These are phyloP conservation scores for Tylopilus felleus DNA, from an alignment of 768 basidiomycete genomes.

Conservation along the genomic window DNA sequence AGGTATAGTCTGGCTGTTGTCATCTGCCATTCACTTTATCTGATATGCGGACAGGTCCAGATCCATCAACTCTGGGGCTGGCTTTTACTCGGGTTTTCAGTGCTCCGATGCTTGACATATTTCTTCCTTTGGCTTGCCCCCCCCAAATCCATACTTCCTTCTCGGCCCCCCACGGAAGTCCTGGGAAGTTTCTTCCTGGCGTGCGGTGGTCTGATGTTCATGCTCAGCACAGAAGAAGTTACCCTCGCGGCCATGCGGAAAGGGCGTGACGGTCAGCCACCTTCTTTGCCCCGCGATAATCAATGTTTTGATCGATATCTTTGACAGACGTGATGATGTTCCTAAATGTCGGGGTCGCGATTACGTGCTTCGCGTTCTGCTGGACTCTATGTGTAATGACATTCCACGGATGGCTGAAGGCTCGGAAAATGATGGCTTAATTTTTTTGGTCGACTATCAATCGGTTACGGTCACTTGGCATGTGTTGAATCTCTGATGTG, in stretches of 20 bases:
- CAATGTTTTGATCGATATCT: slow-evolving; percentile 4
- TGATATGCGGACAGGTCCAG: slow-evolving; percentile 54
- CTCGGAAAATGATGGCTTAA: slow-evolving; percentile 31
- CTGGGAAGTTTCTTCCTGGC: slow-evolving; percentile 84
- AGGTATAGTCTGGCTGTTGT: slow-evolving; percentile 37
- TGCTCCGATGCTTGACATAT: slow-evolving; percentile 85
- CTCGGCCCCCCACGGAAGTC: slow-evolving; percentile 91
- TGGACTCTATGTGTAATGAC: slow-evolving; percentile 76
- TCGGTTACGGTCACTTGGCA: background rate
- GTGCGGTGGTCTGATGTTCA: slow-evolving; percentile 86
- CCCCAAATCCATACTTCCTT: slow-evolving; percentile 79
- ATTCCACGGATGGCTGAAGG: slow-evolving; percentile 79
- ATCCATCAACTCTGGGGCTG: slow-evolving; percentile 92
- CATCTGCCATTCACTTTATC: background rate
- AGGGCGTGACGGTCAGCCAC: slow-evolving; percentile 69
- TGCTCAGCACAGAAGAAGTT: slow-evolving; percentile 86
- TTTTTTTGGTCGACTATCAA: background rate
- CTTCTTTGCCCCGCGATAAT: background rate
- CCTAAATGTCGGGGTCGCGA: slow-evolving; percentile 77
- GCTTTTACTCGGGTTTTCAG: slow-evolving; percentile 72
- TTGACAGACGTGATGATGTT: slow-evolving; percentile 83
- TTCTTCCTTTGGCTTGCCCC: slow-evolving; percentile 92
- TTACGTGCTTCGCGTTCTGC: slow-evolving; percentile 82
- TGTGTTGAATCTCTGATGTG: background rate
- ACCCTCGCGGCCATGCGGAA: slow-evolving; percentile 89